A percentile compares a stretch with the other conserved stretches of the same genome.
phyloP scores from a whole-genome alignment of 768 basidiomycete genomes.

The Clitopilus passeckerianus region DNA sequence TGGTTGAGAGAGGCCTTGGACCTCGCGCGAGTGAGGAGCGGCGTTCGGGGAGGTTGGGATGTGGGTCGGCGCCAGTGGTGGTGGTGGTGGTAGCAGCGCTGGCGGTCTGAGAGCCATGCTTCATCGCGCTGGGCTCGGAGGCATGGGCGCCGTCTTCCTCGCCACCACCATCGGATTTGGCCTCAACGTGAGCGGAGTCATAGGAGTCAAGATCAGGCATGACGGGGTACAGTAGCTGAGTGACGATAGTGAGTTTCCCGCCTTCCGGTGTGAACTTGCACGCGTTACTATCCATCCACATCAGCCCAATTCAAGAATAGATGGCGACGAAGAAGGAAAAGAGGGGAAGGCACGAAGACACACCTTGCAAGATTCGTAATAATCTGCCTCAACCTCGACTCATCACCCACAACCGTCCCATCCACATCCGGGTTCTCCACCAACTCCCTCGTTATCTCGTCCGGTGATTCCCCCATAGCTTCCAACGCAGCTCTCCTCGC shows the following conservation, averaged over 20 bases:
- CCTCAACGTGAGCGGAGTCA: too few species aligned
- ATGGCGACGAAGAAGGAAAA: too few species aligned
- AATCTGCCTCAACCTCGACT: slow-evolving; percentile 62
- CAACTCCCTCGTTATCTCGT: slow-evolving; percentile 22
- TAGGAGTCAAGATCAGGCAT: background rate
- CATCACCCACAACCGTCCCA: slow-evolving; percentile 64
- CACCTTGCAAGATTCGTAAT: slow-evolving; percentile 65
- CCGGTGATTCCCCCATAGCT: slow-evolving; percentile 33
- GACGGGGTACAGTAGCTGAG: slow-evolving; percentile 37
- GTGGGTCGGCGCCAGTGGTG: too few species aligned
- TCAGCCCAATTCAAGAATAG: too few species aligned
- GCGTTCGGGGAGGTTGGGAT: background rate
- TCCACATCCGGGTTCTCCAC: slow-evolving; percentile 20
- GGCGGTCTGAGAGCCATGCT: too few species aligned
- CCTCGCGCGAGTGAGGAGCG: background rate
- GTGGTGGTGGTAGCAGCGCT: too few species aligned
- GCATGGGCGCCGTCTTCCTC: too few species aligned
- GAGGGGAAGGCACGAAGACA: background rate
- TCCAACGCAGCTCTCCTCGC: slow-evolving; percentile 41
- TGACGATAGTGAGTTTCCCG: slow-evolving; percentile 51
- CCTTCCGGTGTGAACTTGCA: slow-evolving; percentile 58
- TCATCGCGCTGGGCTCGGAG: too few species aligned
- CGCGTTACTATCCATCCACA: slow-evolving; percentile 40
- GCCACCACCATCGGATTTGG: too few species aligned
- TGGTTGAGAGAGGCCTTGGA: background rate